A percentile compares a stretch with the other conserved stretches of the same genome.
Evolutionary conservation across 2,329 filamentous ascomycete species (phyloP).

Genomic region (Plenodomus biglobosus): DNA sequence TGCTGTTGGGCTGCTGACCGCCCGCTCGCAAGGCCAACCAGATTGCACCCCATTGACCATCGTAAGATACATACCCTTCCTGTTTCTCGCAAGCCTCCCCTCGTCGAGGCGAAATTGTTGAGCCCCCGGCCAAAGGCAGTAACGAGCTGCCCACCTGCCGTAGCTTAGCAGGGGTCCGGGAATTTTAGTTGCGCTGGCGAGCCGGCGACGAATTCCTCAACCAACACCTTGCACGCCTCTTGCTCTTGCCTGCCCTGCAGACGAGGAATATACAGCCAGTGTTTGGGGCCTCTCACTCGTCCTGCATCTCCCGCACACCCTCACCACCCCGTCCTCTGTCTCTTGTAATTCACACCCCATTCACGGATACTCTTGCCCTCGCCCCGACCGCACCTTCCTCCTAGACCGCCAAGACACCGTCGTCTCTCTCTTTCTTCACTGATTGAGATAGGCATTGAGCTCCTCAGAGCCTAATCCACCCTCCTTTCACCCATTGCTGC

Average conservation of each 20-base stretch:
- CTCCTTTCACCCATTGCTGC: constrained; percentile 12
- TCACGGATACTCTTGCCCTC: constrained; percentile 11
- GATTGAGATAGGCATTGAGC: constrained; percentile 32
- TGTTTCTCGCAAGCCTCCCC: constrained; percentile 21
- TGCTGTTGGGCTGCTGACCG: constrained; percentile 19
- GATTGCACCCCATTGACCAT: not conserved
- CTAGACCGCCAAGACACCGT: constrained; percentile 18
- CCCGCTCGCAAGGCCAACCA: constrained; percentile 20
- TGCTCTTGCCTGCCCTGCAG: constrained; percentile 16
- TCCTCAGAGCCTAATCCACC: constrained; percentile 24
- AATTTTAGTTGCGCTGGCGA: constrained; percentile 30
- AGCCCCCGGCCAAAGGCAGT: constrained; percentile 25
- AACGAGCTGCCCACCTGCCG: constrained; percentile 17
- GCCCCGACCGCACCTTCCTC: constrained; percentile 14
- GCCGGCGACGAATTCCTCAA: constrained; percentile 39
- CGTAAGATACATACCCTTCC: not conserved
- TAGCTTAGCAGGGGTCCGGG: constrained; percentile 32
- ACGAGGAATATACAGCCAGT: constrained; percentile 38
- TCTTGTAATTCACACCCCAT: constrained; percentile 8
- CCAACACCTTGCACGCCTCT: constrained; percentile 15
- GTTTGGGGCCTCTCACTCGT: constrained; percentile 31
- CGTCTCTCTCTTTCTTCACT: constrained; percentile 8
- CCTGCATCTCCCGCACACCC: constrained; percentile 21
- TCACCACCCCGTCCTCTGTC: constrained; percentile 7
- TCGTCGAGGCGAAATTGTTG: constrained; percentile 32